Percentiles rank a stretch among this genome's conserved stretches.
Evolutionary conservation across 352 stramenopile species (phyloP).

Genomic region (Phytopythium boreale): DNA sequence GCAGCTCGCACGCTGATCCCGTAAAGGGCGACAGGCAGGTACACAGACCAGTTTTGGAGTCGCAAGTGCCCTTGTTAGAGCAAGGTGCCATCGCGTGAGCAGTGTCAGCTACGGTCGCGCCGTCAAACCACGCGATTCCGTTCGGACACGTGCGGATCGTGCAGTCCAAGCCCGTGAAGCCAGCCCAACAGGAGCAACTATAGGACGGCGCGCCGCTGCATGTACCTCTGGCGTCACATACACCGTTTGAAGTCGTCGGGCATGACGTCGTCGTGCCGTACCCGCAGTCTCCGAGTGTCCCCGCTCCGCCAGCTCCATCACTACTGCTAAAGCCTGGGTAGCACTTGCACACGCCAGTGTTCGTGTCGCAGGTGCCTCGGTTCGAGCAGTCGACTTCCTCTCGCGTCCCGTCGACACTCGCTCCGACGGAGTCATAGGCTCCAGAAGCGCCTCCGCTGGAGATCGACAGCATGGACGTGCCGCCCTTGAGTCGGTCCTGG

Average conservation of each 20-base stretch:
- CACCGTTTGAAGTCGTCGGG: conserved; percentile 25
- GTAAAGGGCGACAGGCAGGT: conserved; percentile 69
- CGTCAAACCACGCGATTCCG: conserved; percentile 71
- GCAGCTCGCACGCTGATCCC: conserved; percentile 68
- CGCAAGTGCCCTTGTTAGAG: conserved; percentile 59
- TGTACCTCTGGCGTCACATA: conserved; percentile 42
- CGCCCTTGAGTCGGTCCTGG: conserved; percentile 36
- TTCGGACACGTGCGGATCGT: conserved; percentile 43
- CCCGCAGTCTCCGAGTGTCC: conserved; percentile 50
- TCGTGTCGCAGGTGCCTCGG: conserved; percentile 56
- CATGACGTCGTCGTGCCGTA: conserved; percentile 27
- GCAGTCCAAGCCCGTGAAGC: conserved; percentile 60
- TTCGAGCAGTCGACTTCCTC: conserved; percentile 86
- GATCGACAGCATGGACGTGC: conserved; percentile 3
- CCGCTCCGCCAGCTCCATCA: conserved; percentile 35
- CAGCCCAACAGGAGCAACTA: conserved; percentile 57
- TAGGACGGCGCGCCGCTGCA: conserved; percentile 46
- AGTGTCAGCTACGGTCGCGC: conserved; percentile 39
- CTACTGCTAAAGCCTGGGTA: conserved; percentile 53
- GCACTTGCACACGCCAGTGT: conserved; percentile 72
- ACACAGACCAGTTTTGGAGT: conserved; percentile 50
- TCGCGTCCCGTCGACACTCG: conserved; percentile 31
- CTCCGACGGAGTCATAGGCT: not conserved
- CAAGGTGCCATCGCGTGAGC: conserved; percentile 47
- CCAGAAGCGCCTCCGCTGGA: conserved; percentile 12